phyloP scores from a whole-genome alignment of 164 flowering plant species.

The Aristolochia contorta region DNA sequence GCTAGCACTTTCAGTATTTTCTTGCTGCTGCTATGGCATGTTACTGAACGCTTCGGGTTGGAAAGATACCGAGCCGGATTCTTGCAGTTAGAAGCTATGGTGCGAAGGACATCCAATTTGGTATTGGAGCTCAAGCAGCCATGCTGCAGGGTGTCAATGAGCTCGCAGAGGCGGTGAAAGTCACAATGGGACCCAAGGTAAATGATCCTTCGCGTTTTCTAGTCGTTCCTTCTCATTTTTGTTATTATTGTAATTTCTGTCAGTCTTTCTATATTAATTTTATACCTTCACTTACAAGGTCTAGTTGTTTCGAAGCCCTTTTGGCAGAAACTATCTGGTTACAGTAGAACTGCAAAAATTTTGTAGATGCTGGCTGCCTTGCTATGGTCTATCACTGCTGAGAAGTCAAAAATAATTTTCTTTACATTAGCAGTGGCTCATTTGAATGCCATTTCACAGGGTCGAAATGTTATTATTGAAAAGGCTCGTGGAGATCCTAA shows the following conservation, averaged over 20 bases:
- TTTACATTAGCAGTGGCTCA: not conserved
- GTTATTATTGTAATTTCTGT: not conserved
- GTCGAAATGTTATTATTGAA: constrained; percentile 85
- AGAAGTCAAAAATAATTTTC: not conserved
- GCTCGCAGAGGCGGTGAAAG: constrained; percentile 79
- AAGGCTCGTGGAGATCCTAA: constrained; percentile 41
- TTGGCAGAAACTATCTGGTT: too few species aligned
- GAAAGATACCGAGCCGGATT: constrained; percentile 33
- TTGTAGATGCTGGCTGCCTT: too few species aligned
- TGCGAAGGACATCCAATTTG: constrained; percentile 64
- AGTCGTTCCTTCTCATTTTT: not conserved
- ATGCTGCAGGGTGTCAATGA: constrained; percentile 80
- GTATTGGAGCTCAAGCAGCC: constrained; percentile 65
- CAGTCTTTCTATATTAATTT: not conserved
- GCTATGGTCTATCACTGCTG: too few species aligned
- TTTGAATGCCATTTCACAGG: constrained; percentile 26
- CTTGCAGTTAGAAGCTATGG: constrained; percentile 45
- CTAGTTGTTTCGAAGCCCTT: too few species aligned
- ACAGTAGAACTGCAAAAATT: too few species aligned
- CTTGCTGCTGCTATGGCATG: not conserved
- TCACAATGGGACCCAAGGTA: constrained; percentile 93
- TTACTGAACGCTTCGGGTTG: not conserved
- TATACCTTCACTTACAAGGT: not conserved
- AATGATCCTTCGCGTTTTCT: not conserved
- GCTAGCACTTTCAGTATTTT: not conserved